A percentile compares a stretch with the other conserved stretches of the same genome.
These are phyloP conservation scores for Fusarium albidum DNA, from an alignment of 2,329 filamentous ascomycete species.

Conservation along the genomic window DNA sequence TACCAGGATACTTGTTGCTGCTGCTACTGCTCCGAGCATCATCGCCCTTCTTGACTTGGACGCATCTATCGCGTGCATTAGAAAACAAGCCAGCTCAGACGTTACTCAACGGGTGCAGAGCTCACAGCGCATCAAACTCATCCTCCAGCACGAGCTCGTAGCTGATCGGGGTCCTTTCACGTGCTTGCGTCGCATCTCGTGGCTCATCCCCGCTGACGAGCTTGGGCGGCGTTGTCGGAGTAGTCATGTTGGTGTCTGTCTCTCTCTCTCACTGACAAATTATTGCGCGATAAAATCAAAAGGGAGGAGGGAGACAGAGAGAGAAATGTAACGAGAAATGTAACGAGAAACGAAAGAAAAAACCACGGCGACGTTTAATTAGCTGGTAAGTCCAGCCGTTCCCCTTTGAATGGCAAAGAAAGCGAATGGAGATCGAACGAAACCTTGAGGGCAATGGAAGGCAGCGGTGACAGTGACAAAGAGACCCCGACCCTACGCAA, in stretches of 20 bases:
- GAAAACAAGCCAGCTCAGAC: neutral
- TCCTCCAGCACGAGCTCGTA: conserved; percentile 55
- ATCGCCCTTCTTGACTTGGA: conserved; percentile 49
- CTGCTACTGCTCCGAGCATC: conserved; percentile 24
- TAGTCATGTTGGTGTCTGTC: conserved; percentile 15
- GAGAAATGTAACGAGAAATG: too few relatives aligned
- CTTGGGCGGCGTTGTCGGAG: conserved; percentile 28
- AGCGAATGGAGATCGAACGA: conserved; percentile 1
- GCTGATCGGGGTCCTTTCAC: conserved; percentile 30
- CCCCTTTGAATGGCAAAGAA: neutral
- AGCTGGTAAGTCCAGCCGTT: too few relatives aligned
- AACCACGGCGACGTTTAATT: too few relatives aligned
- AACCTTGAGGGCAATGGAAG: conserved; percentile 6
- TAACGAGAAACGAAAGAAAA: too few relatives aligned
- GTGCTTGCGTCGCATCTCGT: conserved; percentile 23
- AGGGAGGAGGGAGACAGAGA: too few relatives aligned
- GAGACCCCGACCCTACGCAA: too few relatives aligned
- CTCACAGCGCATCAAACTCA: conserved; percentile 65
- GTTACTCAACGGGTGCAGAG: conserved; percentile 12
- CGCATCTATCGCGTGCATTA: conserved; percentile 36
- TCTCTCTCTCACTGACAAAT: too few relatives aligned
- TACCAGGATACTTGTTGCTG: conserved; percentile 50
- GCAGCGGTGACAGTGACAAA: conserved; percentile 1
- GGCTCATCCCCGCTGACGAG: conserved; percentile 29
- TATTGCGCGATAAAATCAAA: too few relatives aligned